These are phyloP conservation scores for Saccharomyces hybrid DNA, from an alignment of 1,139 yeast genomes.

Conservation along the genomic window DNA sequence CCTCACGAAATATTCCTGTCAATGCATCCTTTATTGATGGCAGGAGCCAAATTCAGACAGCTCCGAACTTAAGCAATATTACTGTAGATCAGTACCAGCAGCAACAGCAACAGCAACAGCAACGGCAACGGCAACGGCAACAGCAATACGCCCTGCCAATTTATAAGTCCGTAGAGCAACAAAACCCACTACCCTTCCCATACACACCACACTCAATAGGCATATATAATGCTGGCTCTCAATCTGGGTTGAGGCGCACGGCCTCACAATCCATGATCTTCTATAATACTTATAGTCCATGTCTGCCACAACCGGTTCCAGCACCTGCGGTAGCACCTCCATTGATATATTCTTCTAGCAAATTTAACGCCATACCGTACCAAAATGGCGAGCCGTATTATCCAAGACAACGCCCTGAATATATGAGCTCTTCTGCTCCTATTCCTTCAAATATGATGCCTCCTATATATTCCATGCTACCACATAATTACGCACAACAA, in stretches of 20 bases:
- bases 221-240: too few relatives aligned
- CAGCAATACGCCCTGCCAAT: too few relatives aligned
- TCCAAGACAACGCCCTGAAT: not conserved
- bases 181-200: too few relatives aligned
- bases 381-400: not conserved
- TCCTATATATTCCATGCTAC: not conserved
- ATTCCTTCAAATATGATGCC: not conserved
- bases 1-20: not conserved
- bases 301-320: too few relatives aligned
- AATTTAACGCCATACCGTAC: not conserved
- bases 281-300: too few relatives aligned
- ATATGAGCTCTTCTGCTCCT: not conserved
- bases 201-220: too few relatives aligned
- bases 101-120: not conserved
- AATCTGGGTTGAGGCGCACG: too few relatives aligned
- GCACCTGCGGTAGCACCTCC: not conserved
- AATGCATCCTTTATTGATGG: not conserved
- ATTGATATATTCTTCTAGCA: not conserved
- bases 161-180: too few relatives aligned
- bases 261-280: too few relatives aligned
- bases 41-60: not conserved
- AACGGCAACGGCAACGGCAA: too few relatives aligned
- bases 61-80: not conserved
- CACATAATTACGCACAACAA: not conserved
- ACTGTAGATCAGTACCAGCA: not conserved